Conservation (phyloP, 2,329 filamentous ascomycete genomes). For the Alternaria postmessia region DNA sequence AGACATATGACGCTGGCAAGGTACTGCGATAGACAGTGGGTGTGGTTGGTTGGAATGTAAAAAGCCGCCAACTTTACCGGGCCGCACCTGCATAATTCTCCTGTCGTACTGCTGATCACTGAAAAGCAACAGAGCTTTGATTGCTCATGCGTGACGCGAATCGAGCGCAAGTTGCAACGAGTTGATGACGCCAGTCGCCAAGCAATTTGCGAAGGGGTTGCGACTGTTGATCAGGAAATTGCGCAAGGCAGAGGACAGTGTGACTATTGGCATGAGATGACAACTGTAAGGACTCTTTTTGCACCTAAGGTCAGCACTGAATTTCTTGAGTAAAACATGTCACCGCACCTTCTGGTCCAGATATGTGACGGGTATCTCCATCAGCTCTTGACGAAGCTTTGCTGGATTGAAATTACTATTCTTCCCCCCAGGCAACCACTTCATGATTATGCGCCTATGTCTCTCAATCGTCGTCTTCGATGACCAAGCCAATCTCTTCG, state of each 20-base stretch:
- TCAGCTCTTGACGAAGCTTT: constrained; percentile 12
- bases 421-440: neutral
- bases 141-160: neutral
- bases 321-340: neutral
- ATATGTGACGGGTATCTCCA: neutral
- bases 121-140: neutral
- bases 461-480: constrained; percentile 79
- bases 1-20: neutral
- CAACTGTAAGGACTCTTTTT: neutral
- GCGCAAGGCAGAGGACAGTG: neutral
- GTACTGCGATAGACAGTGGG: neutral
- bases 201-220: neutral
- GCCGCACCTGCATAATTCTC: constrained; percentile 7
- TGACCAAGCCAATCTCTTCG: constrained; percentile 72
- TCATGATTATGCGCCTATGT: neutral
- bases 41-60: constrained; percentile 3
- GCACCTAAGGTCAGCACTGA: neutral
- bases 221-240: neutral
- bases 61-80: constrained; percentile 8
- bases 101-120: neutral
- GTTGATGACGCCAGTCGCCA: neutral
- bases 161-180: neutral
- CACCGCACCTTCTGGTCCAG: neutral
- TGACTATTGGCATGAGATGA: neutral
- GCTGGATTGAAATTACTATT: constrained; percentile 6